Evolutionary conservation across 305 asterid species (phyloP), one percentile per base, ranked within the genome.

Genomic region (Solanum hybrid): DNA sequence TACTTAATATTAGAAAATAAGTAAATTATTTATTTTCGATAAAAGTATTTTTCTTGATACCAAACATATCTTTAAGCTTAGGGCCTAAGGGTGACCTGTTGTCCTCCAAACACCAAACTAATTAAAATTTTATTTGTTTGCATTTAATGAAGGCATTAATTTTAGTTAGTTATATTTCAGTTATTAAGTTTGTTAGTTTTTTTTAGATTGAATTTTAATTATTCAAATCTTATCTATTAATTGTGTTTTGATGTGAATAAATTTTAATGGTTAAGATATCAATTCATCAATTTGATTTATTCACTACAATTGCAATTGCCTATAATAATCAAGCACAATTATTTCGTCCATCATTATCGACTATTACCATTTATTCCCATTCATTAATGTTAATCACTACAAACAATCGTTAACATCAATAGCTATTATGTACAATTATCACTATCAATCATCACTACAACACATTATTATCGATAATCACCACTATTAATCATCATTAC

Each of bases 291-390:
- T 3, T 56, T 16, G 4, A 51, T 16, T 16, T 16, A 51, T 51
- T 51, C 66, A 16, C 66, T 5, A 7, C 10, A 1, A 17, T 56
- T 17, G 69, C 69, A 7, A 20, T 56, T 17, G 10, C 24, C 11
- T 56, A 7, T 20, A 3, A 56, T 56, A 17, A 56, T 56, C 9
- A 20, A 56, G 69, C 4, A 56, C 10, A 1, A 7, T 17, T 3
- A 4, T 17, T 20, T 17, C 24, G 1, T 56, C 66, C 5, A 20
- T 17, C 1, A 20, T 56, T 56, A 56, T 56, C 69, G 1, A 56
- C 1, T 56, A 56, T 3, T 56, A 56, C 0, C 24, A 56, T 56
- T 3, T 1, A 56, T 56, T 0, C 0, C 2, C 9, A 51, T 56
- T 17, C 2, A 20, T 17, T 56, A 20, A 6, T 56, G 5, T 17